Evolutionary conservation across 495 filamentous ascomycete genomes (phyloP), one percentile per base, ranked within the genome.

Genomic region (Trichocladium uniseriatum): DNA sequence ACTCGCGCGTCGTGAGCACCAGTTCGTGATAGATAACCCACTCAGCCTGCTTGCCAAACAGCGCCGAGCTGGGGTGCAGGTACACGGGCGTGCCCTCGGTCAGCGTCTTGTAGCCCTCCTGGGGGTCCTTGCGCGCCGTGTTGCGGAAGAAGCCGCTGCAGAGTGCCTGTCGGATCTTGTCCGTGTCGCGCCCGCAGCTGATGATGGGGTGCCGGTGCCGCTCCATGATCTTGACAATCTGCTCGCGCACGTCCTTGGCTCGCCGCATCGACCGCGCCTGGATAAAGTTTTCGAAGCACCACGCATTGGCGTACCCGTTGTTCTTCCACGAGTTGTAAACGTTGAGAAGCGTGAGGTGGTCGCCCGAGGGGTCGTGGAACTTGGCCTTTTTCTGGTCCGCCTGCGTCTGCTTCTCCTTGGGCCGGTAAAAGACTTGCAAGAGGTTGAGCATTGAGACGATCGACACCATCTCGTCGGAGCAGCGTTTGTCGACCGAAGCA

Each of bases 271-370:
- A 77, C 6, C 89, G 79, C 6, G 86, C 88, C 60, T 99, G 92
- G 57, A 99, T 94, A 67, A 94, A 99, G 62, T 99, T 96, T 57
- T 99, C 94, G 47, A 86, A 87, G 57, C 94, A 97, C 94, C 94
- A 99, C 2, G 92, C 78, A 43, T 80, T 87, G 38, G 79, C 80
- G 65, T 81, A 95, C 8, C 81, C 83, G 53, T 78, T 84, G 13
- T 80, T 69, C 61, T 94, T 94, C 92, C 92, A 99, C 13, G 74
- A 80, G 57, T 95, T 95, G 74, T 95, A 99, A 2, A 97, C 94
- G 60, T 97, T 97, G 22, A 99, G 77, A 0, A 97, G 71, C 2
- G 92, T 99, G 3, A 97, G 70, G 60, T 99, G 92, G 54, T 99
- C 92, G 31, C 94, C 91, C 45, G 87, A 80, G 0, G 90, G 87